Evolutionary conservation across 306 rosid species (phyloP).

Genomic region (Ochetophila trinervis): DNA sequence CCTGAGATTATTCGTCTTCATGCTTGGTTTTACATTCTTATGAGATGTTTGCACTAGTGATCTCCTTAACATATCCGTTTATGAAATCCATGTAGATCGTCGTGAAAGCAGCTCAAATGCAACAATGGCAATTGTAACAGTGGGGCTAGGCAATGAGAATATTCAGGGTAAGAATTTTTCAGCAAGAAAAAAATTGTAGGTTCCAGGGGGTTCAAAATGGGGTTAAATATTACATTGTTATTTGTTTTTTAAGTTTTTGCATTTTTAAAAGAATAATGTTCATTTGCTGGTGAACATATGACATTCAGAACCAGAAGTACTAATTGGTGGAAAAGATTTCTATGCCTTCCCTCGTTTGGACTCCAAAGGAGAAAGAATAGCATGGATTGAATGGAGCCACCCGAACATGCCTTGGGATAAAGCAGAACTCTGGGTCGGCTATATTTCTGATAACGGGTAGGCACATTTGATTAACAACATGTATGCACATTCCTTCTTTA

Average conservation of each 20-base stretch:
- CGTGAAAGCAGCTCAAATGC: slow-evolving; percentile 65
- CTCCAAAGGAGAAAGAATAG: slow-evolving; percentile 59
- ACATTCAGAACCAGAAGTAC: slow-evolving; percentile 63
- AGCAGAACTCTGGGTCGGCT: slow-evolving; percentile 95
- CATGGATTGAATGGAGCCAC: slow-evolving; percentile 96
- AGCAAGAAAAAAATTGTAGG: background rate
- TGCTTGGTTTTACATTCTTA: background rate
- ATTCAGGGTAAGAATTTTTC: slow-evolving; percentile 50
- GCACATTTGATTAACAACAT: slow-evolving; percentile 20
- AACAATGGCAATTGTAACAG: slow-evolving; percentile 58
- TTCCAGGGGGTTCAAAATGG: background rate
- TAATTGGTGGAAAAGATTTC: slow-evolving; percentile 78
- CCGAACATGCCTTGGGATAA: slow-evolving; percentile 98
- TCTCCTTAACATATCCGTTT: background rate
- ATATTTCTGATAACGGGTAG: slow-evolving; percentile 85
- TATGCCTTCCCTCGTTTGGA: slow-evolving; percentile 95
- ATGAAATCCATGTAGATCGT: slow-evolving; percentile 50
- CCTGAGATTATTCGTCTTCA: background rate
- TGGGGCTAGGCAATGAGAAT: slow-evolving; percentile 50
- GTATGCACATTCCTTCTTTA: background rate
- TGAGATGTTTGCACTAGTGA: background rate
- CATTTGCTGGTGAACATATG: slow-evolving; percentile 10
- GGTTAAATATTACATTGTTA: background rate
- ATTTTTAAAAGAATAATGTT: background rate
- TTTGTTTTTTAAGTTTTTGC: slow-evolving; percentile 1